Conservation (phyloP, 2,329 filamentous ascomycete genomes). For the Coleophoma eucalyptorum region DNA sequence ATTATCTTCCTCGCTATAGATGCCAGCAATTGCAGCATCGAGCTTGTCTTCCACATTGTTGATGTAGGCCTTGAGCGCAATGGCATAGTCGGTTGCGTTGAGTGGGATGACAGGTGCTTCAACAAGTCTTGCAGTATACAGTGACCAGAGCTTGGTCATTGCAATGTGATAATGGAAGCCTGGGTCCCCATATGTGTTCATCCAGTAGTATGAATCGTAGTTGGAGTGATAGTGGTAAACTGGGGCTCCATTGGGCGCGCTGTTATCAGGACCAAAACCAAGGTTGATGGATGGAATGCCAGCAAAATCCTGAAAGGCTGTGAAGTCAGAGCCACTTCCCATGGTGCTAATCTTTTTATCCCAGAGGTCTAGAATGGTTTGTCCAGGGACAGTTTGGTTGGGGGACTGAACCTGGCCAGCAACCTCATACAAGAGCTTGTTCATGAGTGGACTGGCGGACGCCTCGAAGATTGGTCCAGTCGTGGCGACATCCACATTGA, state of each 20-base stretch:
- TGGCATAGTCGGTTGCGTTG: conserved; percentile 41
- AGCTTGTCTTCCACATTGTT: conserved; percentile 23
- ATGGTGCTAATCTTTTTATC: conserved; percentile 50
- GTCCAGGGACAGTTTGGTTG: conserved; percentile 31
- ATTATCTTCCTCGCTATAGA: conserved; percentile 17
- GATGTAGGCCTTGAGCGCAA: conserved; percentile 26
- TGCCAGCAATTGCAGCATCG: conserved; percentile 13
- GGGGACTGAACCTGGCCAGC: conserved; percentile 42
- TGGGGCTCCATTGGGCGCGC: conserved; percentile 28
- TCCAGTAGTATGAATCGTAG: conserved; percentile 83
- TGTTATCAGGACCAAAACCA: conserved; percentile 39
- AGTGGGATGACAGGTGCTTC: conserved; percentile 49
- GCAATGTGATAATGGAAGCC: conserved; percentile 57
- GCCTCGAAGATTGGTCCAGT: conserved; percentile 52
- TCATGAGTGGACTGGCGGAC: conserved; percentile 58
- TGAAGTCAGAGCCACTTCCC: conserved; percentile 65
- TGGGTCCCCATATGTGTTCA: conserved; percentile 72
- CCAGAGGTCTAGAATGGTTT: conserved; percentile 42
- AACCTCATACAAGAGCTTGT: conserved; percentile 56
- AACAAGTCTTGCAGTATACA: conserved; percentile 43
- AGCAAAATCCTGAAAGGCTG: conserved; percentile 58
- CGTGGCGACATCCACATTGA: conserved; percentile 75
- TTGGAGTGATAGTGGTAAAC: conserved; percentile 80
- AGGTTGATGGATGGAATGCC: conserved; percentile 51
- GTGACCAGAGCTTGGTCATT: conserved; percentile 48